These are phyloP conservation scores for Talaromyces verruculosus DNA, from an alignment of 2,329 filamentous ascomycete genomes.

Conservation along the genomic window DNA sequence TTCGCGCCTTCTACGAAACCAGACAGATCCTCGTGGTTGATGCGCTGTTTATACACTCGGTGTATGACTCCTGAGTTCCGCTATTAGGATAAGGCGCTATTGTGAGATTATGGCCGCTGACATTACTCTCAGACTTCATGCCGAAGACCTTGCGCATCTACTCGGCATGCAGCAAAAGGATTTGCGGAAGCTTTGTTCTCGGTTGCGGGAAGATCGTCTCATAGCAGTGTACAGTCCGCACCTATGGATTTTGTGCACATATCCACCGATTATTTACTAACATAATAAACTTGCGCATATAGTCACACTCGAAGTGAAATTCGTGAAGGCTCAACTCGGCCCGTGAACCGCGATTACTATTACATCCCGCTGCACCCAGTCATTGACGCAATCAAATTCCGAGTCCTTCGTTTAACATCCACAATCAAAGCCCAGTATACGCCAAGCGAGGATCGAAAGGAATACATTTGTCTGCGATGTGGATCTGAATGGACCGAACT, in stretches of 20 bases:
- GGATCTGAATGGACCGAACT: constrained; percentile 83
- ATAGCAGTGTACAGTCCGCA: constrained; percentile 66
- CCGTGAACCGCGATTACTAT: constrained; percentile 88
- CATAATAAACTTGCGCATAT: constrained; percentile 18
- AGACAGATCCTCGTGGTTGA: constrained; percentile 80
- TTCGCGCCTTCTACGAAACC: constrained; percentile 81
- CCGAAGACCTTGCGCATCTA: constrained; percentile 82
- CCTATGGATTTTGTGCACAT: constrained; percentile 15
- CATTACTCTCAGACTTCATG: constrained; percentile 60
- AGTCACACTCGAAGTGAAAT: constrained; percentile 74
- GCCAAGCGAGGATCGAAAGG: constrained; percentile 81
- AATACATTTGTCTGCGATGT: constrained; percentile 81
- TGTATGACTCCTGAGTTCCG: constrained; percentile 47
- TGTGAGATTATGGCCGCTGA: constrained; percentile 8
- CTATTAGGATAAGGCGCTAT: neutral
- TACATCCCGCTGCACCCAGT: constrained; percentile 94
- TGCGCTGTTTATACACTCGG: constrained; percentile 73
- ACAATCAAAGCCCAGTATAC: constrained; percentile 81
- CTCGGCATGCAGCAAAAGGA: constrained; percentile 90
- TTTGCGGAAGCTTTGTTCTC: constrained; percentile 83
- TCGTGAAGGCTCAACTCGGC: constrained; percentile 76
- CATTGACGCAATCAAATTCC: constrained; percentile 95
- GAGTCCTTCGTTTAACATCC: constrained; percentile 83
- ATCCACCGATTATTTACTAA: constrained; percentile 13
- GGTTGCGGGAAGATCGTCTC: constrained; percentile 81